These are phyloP conservation scores for Lentithecium fluviatile DNA, from an alignment of 495 filamentous ascomycete species.

Conservation along the genomic window DNA sequence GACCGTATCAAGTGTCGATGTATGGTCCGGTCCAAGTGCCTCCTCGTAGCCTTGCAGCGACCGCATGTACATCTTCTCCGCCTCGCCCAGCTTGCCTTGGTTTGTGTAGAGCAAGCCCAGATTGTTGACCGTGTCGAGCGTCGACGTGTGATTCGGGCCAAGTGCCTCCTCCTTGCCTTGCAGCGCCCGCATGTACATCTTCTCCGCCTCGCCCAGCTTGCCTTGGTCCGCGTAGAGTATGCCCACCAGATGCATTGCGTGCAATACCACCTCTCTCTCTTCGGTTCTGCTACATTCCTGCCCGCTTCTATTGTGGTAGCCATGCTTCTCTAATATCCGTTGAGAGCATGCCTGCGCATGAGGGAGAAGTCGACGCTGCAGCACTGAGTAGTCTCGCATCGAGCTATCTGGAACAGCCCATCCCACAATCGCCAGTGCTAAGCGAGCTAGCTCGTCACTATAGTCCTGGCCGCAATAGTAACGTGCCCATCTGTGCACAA, in stretches of 20 bases:
- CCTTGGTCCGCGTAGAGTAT: constrained; percentile 18
- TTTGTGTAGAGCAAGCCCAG: constrained; percentile 7
- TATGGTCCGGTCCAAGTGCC: constrained; percentile 12
- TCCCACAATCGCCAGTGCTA: constrained; percentile 15
- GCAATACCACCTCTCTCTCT: background rate
- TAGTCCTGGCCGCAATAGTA: constrained; percentile 1
- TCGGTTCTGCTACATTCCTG: background rate
- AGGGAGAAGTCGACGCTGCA: constrained; percentile 23
- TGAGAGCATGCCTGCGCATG: constrained; percentile 21
- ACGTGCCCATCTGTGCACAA: constrained; percentile 20
- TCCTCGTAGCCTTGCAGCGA: constrained; percentile 11
- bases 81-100: constrained; percentile 7
- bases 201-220: constrained; percentile 15
- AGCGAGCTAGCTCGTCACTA: background rate
- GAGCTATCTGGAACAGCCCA: constrained; percentile 13
- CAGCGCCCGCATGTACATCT: constrained; percentile 15
- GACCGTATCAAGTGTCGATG: constrained; percentile 18
- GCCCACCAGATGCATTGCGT: constrained; percentile 2
- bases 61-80: constrained; percentile 5
- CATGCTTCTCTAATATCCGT: constrained; percentile 1
- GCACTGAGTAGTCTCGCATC: background rate
- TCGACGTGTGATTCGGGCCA: constrained; percentile 14
- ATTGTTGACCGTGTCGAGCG: constrained; percentile 19
- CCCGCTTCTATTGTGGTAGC: background rate
- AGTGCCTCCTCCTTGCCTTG: constrained; percentile 1